Conservation (phyloP, 116 monocot species). For the Posidonia oceanica region DNA sequence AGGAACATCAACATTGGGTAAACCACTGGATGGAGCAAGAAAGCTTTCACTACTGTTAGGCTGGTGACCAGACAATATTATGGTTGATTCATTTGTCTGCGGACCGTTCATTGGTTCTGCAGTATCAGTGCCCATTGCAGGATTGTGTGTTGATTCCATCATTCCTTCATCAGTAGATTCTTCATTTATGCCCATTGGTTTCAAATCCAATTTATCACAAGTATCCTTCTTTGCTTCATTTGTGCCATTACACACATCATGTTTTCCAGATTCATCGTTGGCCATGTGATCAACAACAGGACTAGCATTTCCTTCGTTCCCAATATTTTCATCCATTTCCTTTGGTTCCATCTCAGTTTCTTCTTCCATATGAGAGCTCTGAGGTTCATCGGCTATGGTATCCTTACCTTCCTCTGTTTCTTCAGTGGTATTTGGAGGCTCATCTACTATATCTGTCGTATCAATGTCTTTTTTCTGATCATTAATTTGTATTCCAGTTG, state of each 20-base stretch:
- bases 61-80: constrained; percentile 26
- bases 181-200: constrained; percentile 19
- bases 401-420: constrained; percentile 11
- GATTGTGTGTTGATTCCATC: constrained; percentile 14
- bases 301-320: constrained; percentile 1
- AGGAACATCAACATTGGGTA: constrained; percentile 21
- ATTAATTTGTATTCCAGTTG: constrained; percentile 30
- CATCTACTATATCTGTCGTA: constrained; percentile 25
- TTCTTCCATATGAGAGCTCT: constrained; percentile 1
- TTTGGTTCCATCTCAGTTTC: constrained; percentile 24
- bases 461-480: constrained; percentile 25
- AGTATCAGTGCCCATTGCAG: constrained; percentile 11
- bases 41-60: constrained; percentile 27
- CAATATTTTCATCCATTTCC: constrained; percentile 9
- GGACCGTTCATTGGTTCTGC: constrained; percentile 12
- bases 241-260: constrained; percentile 10
- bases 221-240: constrained; percentile 18
- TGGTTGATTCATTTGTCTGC: constrained; percentile 10
- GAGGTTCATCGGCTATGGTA: constrained; percentile 19
- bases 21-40: constrained; percentile 30
- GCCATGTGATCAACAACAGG: constrained; percentile 15
- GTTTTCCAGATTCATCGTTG: constrained; percentile 15
- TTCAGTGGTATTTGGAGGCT: constrained; percentile 5
- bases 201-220: constrained; percentile 13
- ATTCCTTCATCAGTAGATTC: constrained; percentile 17